Evolutionary conservation across 768 basidiomycete genomes (phyloP), one percentile per base, ranked within the genome.

Genomic region (Leccinum variicolor): DNA sequence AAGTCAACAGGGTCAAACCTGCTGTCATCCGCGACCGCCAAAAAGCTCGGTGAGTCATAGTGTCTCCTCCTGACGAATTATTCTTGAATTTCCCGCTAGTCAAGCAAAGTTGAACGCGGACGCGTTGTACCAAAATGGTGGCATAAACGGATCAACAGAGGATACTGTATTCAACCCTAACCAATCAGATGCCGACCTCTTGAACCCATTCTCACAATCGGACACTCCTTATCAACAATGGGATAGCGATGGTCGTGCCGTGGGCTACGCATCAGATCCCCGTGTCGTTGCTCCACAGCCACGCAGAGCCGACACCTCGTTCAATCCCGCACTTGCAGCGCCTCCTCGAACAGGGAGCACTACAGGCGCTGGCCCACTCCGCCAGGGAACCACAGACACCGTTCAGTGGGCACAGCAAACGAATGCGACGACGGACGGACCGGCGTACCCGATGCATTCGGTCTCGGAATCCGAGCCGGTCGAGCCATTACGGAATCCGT

Each of bases 1-100:
- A 84, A 70, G 90, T 96, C 82, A 83, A 85, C 70, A 74, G 77
- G 53, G 83, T 79, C 34, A 91, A 90, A 65, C 82, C 84, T 5
- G 69, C 74, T 3, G 79, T 91, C n/a, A 84, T 92, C 52, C 83
- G 89, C 57, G 82, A 79, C 11, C 76, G 86, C 39, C 82, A 88
- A 47, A 90, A 90, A 68, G 86, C 86, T 14, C 78, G 89, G 85
- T 89, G 58, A 64, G 70, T 70, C 26, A 29, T 41, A 17, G 10
- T 1, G 1, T 47, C 26, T 19, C 15, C 17, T 29, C 51, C 11
- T 9, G 36, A 55, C 43, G 17, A 43, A 29, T 43, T 46, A 0
- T 28, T 50, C 17, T 56, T 58, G 61, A 36, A 59, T 56, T 52
- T 47, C 48, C 50, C 21, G 23, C 28, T 56, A 86, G 86, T 15